Base-by-base conservation (phyloP, 768 basidiomycete genomes). In the Pleurotus ostreatus region DNA sequence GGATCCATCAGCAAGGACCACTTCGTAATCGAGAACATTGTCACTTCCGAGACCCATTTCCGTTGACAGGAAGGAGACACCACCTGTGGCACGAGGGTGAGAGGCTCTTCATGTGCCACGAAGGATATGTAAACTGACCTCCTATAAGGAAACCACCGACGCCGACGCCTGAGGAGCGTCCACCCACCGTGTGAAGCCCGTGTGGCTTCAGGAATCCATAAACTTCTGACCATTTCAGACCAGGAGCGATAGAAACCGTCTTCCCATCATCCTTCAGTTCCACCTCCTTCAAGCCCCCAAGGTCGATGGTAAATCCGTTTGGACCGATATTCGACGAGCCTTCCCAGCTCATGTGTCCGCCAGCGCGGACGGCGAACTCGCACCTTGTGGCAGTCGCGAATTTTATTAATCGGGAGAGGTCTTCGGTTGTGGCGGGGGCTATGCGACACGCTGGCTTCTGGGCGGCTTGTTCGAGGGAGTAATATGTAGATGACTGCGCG, bases 81-180 rank as follows among this genome's bases (percentile, higher is more conserved):
- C 62, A 5, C 62, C 62, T 63, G 8, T 34, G 8, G 30, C 9
- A 9, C 8, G 30, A 34, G 8, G 30, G 30, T 34, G 8, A 40
- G 38, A n/a, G 2, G 12, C 26, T 22, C 30, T 22, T 34, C 7
- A 4, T 41, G 30, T 22, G 8, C 20, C 39, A 18, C 2, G 12
- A 11, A 8, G 8, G 11, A 34, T 9, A 11, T 16, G n/a, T 46
- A 38, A 9, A 51, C 55, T 39, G 20, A 58, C 56, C 61, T 38
- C 61, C 61, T 8, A 57, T 20, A n/a, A 58, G 46, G 34, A 60
- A 60, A 9, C 61, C 60, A 5, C 55, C 58, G 22, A 61, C 60
- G 2, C 57, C 60, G 43, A 61, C 58, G 9, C 13, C 46, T n/a
- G 54, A 41, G 16, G 55, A 49, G 16, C 60, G 51, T 12, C 60